These are phyloP conservation scores for Trichosporon coremiiforme DNA, from an alignment of 1,284 basidiomycete species.

Conservation along the genomic window DNA sequence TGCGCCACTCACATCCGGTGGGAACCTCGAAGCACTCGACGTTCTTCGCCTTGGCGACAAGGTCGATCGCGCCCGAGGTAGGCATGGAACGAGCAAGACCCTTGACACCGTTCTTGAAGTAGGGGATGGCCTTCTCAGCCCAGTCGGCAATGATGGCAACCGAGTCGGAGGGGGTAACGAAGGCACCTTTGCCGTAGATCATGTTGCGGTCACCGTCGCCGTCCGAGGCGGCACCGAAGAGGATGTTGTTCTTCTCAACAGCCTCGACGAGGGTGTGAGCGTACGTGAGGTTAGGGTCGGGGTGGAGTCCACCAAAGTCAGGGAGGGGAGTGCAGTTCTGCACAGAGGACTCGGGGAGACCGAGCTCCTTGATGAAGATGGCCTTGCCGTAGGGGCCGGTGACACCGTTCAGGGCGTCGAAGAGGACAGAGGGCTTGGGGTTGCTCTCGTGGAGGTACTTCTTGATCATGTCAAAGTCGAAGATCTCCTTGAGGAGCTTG, in stretches of 20 bases:
- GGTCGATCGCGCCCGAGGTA: conserved; percentile 93
- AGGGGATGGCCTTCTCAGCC: conserved; percentile 88
- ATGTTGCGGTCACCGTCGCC: conserved; percentile 99
- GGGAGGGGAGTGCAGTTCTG: conserved; percentile 91
- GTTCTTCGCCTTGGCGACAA: conserved; percentile 93
- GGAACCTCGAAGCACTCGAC: conserved; percentile 95
- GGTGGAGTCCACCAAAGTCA: conserved; percentile 96
- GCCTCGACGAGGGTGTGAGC: conserved; percentile 90
- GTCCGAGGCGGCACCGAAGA: conserved; percentile 94
- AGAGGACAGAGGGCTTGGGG: conserved; percentile 79
- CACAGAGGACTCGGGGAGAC: conserved; percentile 74
- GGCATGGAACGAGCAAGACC: conserved; percentile 97
- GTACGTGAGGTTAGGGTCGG: conserved; percentile 98
- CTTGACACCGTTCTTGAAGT: conserved; percentile 91
- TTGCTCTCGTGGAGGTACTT: conserved; percentile 70
- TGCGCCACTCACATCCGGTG: conserved; percentile 67
- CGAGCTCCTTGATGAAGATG: conserved; percentile 82
- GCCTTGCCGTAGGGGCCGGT: conserved; percentile 94
- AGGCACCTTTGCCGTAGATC: conserved; percentile 98
- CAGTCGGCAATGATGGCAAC: conserved; percentile 99
- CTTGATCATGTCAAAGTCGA: conserved; percentile 92
- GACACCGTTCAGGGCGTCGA: conserved; percentile 95
- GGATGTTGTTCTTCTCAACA: conserved; percentile 85
- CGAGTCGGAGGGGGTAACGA: conserved; percentile 95
- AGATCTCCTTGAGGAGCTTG: conserved; percentile 80